Base-by-base conservation (phyloP, 2,329 filamentous ascomycete species). In the Neofusicoccum laricinum region DNA sequence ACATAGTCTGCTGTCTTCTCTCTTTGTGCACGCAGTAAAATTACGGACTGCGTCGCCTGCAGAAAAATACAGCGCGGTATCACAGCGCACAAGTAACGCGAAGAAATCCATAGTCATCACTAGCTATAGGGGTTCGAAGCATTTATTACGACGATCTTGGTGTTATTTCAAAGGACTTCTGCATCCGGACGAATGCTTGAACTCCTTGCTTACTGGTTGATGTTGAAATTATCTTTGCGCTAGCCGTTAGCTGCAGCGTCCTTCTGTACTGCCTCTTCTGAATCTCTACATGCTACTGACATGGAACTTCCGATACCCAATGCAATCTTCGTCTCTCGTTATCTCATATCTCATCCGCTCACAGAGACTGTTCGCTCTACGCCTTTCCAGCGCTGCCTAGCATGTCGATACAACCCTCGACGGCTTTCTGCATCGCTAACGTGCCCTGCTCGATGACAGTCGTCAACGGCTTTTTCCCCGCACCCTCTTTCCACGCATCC, bases 321-420 rank as follows among this genome's bases (percentile, higher is more conserved):
- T 32, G 36, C 38, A 41, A 17, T 46, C 14, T 2, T 17, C n/a
- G 14, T 59, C 41, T 8, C 7, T 36, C 17, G 15, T 48, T n/a
- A 36, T 15, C 19, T 46, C 53, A 11, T 34, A 15, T 21, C n/a
- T 21, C n/a, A 34, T 36, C 32, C 30, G 10, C 10, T 11, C 8
- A 32, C n/a, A 19, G 10, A 10, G 2, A 21, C 30, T 5, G 1
- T 11, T 32, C 5, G 2, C 15, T 15, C 25, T 45, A 59, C 36
- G 73, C 74, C 64, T 76, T 76, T 4, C 78, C 78, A 48, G 70
- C 69, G 17, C 73, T 76, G 3, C 77, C 75, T 71, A 79, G 75
- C 72, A 80, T 79, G 68, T 86, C 84, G 76, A 87, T 86, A 72
- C 82, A 82, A 63, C 78, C 74, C 75, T 87, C 85, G 4, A 85